Conservation (phyloP, 139 green algal genomes). For the Microglena sp. region DNA sequence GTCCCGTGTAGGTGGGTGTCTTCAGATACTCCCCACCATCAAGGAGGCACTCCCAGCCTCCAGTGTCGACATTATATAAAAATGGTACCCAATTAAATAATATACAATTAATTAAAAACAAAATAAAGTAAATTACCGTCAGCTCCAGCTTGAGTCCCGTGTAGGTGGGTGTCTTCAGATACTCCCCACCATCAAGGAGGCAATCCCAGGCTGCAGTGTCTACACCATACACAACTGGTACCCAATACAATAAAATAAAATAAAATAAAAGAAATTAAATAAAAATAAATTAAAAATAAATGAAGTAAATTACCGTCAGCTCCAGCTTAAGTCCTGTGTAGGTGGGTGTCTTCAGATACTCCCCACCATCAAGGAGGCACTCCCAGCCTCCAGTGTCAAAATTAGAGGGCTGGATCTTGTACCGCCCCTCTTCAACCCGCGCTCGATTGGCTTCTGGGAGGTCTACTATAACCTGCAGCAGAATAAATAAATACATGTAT, state of each 20-base stretch:
- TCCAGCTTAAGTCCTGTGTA: conserved; percentile 24
- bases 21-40: too few relatives aligned
- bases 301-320: conserved; percentile 5
- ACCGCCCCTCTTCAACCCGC: too few relatives aligned
- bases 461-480: conserved; percentile 26
- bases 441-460: conserved; percentile 12
- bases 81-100: too few relatives aligned
- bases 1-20: too few relatives aligned
- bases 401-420: neutral
- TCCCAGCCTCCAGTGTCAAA: conserved; percentile 20
- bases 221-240: too few relatives aligned
- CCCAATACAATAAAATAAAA: too few relatives aligned
- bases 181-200: conserved; percentile 17
- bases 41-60: too few relatives aligned
- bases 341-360: conserved; percentile 15
- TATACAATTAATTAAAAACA: too few relatives aligned
- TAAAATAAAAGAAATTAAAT: too few relatives aligned
- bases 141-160: conserved; percentile 21
- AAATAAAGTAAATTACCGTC: conserved; percentile 9
- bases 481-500: too few relatives aligned
- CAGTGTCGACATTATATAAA: too few relatives aligned
- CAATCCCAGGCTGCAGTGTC: conserved; percentile 21
- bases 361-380: conserved; percentile 16
- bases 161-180: conserved; percentile 19
- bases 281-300: too few relatives aligned